These are phyloP conservation scores for Mucor piriformis DNA, from an alignment of 371 early-diverging fungal genomes.

Conservation along the genomic window DNA sequence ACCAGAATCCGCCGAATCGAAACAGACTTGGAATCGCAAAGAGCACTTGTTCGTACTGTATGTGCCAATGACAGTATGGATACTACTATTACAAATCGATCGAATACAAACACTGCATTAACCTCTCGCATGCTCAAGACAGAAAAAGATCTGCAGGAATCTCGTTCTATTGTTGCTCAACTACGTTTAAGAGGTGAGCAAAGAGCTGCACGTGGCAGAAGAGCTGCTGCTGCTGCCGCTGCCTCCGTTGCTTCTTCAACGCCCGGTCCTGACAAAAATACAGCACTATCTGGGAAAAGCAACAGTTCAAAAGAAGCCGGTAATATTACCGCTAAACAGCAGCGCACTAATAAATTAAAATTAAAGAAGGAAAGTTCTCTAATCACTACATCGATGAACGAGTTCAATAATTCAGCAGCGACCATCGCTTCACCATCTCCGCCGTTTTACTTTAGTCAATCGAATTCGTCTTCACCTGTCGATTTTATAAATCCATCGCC, in stretches of 20 bases:
- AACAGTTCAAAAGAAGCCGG: conserved; percentile 9
- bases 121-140: conserved; percentile 30
- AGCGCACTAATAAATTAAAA: not conserved
- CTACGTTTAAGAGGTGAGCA: conserved; percentile 39
- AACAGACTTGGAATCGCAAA: conserved; percentile 33
- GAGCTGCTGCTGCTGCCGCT: conserved; percentile 22
- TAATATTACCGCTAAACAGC: not conserved
- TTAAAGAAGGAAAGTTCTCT: too few species aligned
- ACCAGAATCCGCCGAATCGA: conserved; percentile 40
- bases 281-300: conserved; percentile 12
- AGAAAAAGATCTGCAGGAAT: conserved; percentile 44
- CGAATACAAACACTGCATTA: conserved; percentile 7
- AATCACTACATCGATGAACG: not conserved
- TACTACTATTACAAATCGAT: not conserved
- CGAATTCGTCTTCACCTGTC: not conserved
- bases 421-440: conserved; percentile 6
- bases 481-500: conserved; percentile 15
- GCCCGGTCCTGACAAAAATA: conserved; percentile 21
- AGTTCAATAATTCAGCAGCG: not conserved
- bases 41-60: conserved; percentile 20
- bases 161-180: conserved; percentile 42
- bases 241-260: conserved; percentile 10
- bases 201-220: conserved; percentile 35
- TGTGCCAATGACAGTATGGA: conserved; percentile 11
- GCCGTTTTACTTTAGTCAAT: conserved; percentile 8